Evolutionary conservation across 305 asterid species (phyloP), one percentile per base, ranked within the genome.

Genomic region (Rubia occidens): DNA sequence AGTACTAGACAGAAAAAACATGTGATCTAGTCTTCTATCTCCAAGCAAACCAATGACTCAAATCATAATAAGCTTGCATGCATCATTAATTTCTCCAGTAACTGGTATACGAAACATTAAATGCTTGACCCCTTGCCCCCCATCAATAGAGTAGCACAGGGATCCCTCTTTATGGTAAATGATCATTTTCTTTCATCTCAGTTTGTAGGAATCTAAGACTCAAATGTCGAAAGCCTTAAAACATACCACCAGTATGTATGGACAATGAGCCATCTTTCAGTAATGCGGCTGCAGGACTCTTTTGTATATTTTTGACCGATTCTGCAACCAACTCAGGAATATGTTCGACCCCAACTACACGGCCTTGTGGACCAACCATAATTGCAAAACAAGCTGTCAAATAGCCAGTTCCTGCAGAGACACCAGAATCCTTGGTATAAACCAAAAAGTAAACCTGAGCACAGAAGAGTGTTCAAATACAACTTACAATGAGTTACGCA

Each of bases 341-440:
- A 77, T 94, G 98, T 75, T 94, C 98, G 45, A 94, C 95, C 68
- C 98, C 98, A 77, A 94, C 87, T 67, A 84, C 86, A 74, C 78
- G 85, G 18, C 98, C 98, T 86, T 85, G 86, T 15, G 95, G 81
- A 56, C 98, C 96, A 79, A 94, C 95, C 98, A 94, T 90, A 66
- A 83, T 67, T 60, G 95, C 96, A 79, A 94, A 86, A 80, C 98
- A 90, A 66, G 98, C 95, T 59, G 98, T 94, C 90, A 94, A 77
- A 68, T 90, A 94, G 71, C 98, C 98, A 18, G 98, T 88, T 18
- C 98, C 98, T 75, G 71, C n/a, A 6, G 15, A 42, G 35, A 71
- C 40, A 55, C 49, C 44, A 44, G 7, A 18, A 42, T 15, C 63
- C 60, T 0, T 21, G 18, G 62, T 21, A 6, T 13, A 6, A 32